A percentile compares a stretch with the other conserved stretches of the same genome.
Evolutionary conservation across 2,329 filamentous ascomycete species (phyloP).

Genomic region (Fusarium metavorans): DNA sequence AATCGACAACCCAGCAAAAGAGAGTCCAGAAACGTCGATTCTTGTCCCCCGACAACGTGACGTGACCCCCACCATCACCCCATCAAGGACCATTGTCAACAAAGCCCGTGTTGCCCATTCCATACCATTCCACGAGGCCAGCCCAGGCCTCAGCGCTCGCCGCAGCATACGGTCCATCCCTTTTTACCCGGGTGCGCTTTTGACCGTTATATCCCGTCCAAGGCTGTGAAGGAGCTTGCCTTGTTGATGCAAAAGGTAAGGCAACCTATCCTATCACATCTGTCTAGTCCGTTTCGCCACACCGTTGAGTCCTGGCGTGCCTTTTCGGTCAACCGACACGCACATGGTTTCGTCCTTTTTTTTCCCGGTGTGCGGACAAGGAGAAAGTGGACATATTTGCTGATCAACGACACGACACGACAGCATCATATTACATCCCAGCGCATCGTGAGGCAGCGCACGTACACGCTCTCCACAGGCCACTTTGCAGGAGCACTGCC

Average conservation of each 20-base stretch:
- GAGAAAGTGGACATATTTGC: constrained; percentile 33
- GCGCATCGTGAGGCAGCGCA: constrained; percentile 17
- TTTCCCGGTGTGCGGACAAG: constrained; percentile 6
- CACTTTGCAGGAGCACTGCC: neutral
- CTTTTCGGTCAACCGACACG: constrained; percentile 6
- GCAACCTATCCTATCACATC: neutral
- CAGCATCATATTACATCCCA: constrained; percentile 17
- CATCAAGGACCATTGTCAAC: constrained; percentile 31
- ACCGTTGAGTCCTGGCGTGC: constrained; percentile 9
- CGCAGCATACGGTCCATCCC: neutral
- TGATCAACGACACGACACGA: constrained; percentile 28
- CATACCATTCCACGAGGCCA: constrained; percentile 15
- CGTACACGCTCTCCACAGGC: constrained; percentile 13
- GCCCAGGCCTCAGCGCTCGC: neutral
- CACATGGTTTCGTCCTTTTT: constrained; percentile 10
- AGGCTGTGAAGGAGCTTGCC: constrained; percentile 3
- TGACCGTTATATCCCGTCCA: constrained; percentile 15
- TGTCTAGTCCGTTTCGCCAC: constrained; percentile 14
- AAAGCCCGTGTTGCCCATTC: constrained; percentile 25
- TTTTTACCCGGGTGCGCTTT: constrained; percentile 1
- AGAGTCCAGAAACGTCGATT: neutral
- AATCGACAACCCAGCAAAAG: constrained; percentile 8
- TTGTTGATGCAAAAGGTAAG: neutral
- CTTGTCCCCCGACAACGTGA: constrained; percentile 42
- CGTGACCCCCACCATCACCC: constrained; percentile 45